These are phyloP conservation scores for Candida germanica DNA, from an alignment of 805 yeast genomes.

Conservation along the genomic window DNA sequence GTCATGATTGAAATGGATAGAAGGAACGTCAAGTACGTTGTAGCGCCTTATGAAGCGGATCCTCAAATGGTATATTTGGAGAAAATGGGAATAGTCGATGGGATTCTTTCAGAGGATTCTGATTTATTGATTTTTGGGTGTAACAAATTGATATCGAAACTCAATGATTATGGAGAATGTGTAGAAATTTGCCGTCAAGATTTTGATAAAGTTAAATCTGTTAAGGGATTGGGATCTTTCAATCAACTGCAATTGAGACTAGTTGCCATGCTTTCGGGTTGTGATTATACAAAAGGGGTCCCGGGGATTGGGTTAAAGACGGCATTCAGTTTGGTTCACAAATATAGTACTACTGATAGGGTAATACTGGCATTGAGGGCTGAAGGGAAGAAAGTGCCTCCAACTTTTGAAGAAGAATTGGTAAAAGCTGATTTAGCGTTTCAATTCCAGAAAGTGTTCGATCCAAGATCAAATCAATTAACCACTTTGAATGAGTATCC, in stretches of 20 bases:
- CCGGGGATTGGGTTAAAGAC: slow-evolving; percentile 76
- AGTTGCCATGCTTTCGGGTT: slow-evolving; percentile 89
- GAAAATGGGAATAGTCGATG: slow-evolving; percentile 68
- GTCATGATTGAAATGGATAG: slow-evolving; percentile 68
- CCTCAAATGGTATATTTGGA: slow-evolving; percentile 94
- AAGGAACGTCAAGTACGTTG: slow-evolving; percentile 64
- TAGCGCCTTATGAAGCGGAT: slow-evolving; percentile 98
- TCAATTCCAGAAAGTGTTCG: slow-evolving; percentile 79
- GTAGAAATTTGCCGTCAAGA: slow-evolving; percentile 61
- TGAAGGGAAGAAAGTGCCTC: slow-evolving; percentile 66
- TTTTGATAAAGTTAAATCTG: slow-evolving; percentile 45
- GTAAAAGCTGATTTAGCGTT: slow-evolving; percentile 74
- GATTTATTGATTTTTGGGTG: slow-evolving; percentile 91
- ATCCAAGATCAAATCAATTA: slow-evolving; percentile 52
- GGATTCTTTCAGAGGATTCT: slow-evolving; percentile 90
- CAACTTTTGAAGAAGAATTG: slow-evolving; percentile 60
- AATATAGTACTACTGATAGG: slow-evolving; percentile 50
- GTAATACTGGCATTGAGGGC: slow-evolving; percentile 54
- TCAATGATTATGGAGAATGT: slow-evolving; percentile 73
- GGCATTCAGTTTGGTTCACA: slow-evolving; percentile 60
- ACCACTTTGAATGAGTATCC: slow-evolving; percentile 60
- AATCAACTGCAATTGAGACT: slow-evolving; percentile 59
- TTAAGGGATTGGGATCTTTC: slow-evolving; percentile 50
- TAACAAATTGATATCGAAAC: slow-evolving; percentile 67
- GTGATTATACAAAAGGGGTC: slow-evolving; percentile 91